Conservation (phyloP, 176 grass and related monocot genomes). For the Tuctoria greenei region DNA sequence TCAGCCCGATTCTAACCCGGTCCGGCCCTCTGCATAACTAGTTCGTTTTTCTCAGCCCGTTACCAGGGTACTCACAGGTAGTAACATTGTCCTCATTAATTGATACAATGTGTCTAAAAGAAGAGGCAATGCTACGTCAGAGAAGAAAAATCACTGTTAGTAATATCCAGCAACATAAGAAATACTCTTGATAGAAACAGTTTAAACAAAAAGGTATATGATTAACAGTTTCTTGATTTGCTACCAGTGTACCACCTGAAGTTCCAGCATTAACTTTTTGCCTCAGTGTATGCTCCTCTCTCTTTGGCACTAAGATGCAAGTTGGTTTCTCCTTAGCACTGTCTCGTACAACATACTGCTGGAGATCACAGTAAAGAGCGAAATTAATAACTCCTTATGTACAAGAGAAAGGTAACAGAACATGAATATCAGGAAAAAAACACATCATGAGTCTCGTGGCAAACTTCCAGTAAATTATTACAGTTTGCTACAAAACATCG, state of each 20-base stretch:
- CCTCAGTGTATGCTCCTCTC: constrained; percentile 59
- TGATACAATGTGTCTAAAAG: constrained; percentile 39
- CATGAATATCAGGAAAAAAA: constrained; percentile 1
- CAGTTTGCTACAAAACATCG: constrained; percentile 1
- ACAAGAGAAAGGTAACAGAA: constrained; percentile 3
- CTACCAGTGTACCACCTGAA: constrained; percentile 39
- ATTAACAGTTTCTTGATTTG: constrained; percentile 39
- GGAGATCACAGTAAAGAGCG: constrained; percentile 19
- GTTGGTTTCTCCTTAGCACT: constrained; percentile 74
- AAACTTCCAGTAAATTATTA: neutral
- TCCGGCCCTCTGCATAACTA: too few species aligned
- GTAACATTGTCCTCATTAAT: constrained; percentile 2
- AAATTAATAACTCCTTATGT: constrained; percentile 23
- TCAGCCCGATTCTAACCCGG: too few species aligned
- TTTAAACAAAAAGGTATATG: constrained; percentile 17
- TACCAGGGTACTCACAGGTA: too few species aligned
- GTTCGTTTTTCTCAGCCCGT: too few species aligned
- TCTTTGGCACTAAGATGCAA: constrained; percentile 79
- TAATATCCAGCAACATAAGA: neutral
- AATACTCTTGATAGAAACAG: constrained; percentile 16
- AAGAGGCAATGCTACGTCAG: neutral
- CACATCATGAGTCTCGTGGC: neutral
- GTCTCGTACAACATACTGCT: constrained; percentile 79
- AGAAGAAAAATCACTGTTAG: constrained; percentile 6
- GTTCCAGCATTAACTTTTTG: constrained; percentile 53